Evolutionary conservation across 805 yeast species (phyloP).

Genomic region (Kregervanrija pseudodelftensis): DNA sequence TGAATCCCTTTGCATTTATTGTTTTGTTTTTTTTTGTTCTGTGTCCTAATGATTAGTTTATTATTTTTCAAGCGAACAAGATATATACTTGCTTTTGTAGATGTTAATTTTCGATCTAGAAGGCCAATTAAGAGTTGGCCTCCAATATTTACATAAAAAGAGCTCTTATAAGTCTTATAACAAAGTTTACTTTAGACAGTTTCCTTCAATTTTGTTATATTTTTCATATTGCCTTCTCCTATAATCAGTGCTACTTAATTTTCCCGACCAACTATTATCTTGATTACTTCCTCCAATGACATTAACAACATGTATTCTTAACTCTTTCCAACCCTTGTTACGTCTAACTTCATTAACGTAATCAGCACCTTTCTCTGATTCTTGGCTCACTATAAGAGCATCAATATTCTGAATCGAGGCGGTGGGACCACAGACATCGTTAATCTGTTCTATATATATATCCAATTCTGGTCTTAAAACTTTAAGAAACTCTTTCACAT

Average conservation of each 20-base stretch:
- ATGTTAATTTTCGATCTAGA: too few species aligned
- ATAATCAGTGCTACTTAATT: constrained; percentile 79
- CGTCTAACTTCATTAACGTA: constrained; percentile 60
- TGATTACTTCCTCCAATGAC: constrained; percentile 54
- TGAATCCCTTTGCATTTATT: too few species aligned
- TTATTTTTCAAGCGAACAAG: too few species aligned
- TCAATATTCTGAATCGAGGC: constrained; percentile 67
- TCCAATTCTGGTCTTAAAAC: constrained; percentile 38
- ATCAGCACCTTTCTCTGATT: constrained; percentile 69
- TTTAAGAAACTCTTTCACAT: constrained; percentile 43
- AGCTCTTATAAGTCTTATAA: background rate
- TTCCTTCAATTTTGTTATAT: constrained; percentile 1
- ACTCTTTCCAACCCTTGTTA: constrained; percentile 43
- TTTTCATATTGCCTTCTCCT: constrained; percentile 36
- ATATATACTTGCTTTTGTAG: too few species aligned
- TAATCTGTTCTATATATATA: constrained; percentile 53
- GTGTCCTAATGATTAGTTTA: too few species aligned
- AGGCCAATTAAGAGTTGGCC: too few species aligned
- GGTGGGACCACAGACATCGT: constrained; percentile 93
- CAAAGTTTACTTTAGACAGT: background rate
- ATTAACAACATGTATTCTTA: constrained; percentile 47
- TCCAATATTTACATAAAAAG: background rate
- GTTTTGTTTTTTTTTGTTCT: too few species aligned
- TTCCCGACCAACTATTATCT: constrained; percentile 48
- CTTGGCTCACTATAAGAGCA: constrained; percentile 74